phyloP scores from a whole-genome alignment of 352 stramenopile species.

The Phytophthora meadii region DNA sequence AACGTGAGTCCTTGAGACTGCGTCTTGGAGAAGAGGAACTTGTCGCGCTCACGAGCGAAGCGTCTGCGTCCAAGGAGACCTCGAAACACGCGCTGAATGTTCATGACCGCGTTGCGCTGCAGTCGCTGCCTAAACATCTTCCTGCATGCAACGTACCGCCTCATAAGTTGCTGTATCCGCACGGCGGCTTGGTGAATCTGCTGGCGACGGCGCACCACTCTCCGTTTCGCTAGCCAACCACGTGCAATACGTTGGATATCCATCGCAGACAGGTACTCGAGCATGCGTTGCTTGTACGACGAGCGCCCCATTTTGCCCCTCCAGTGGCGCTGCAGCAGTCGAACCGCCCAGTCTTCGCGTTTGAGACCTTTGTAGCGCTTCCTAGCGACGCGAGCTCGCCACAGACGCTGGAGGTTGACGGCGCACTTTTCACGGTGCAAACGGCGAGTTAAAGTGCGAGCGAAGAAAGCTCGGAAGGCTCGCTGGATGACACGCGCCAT shows the following conservation, averaged over 20 bases:
- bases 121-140: constrained; percentile 56
- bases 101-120: constrained; percentile 65
- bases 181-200: constrained; percentile 64
- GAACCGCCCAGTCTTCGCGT: constrained; percentile 90
- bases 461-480: constrained; percentile 90
- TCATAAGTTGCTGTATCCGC: constrained; percentile 84
- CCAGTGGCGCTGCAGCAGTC: constrained; percentile 92
- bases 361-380: constrained; percentile 81
- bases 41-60: constrained; percentile 89
- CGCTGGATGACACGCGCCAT: constrained; percentile 90
- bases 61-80: constrained; percentile 85
- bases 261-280: constrained; percentile 77
- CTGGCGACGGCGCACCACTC: constrained; percentile 61
- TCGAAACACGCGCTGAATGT: constrained; percentile 91
- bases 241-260: constrained; percentile 90
- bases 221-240: constrained; percentile 70
- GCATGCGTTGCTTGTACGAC: constrained; percentile 78
- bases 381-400: constrained; percentile 83
- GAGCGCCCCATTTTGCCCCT: constrained; percentile 89
- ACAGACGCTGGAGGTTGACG: constrained; percentile 88
- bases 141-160: constrained; percentile 64
- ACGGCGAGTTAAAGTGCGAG: constrained; percentile 79
- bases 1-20: constrained; percentile 95
- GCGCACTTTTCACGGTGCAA: constrained; percentile 82
- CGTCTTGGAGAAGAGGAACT: constrained; percentile 94